These are phyloP conservation scores for Vicia faba DNA, from an alignment of 306 rosid genomes.

Conservation along the genomic window DNA sequence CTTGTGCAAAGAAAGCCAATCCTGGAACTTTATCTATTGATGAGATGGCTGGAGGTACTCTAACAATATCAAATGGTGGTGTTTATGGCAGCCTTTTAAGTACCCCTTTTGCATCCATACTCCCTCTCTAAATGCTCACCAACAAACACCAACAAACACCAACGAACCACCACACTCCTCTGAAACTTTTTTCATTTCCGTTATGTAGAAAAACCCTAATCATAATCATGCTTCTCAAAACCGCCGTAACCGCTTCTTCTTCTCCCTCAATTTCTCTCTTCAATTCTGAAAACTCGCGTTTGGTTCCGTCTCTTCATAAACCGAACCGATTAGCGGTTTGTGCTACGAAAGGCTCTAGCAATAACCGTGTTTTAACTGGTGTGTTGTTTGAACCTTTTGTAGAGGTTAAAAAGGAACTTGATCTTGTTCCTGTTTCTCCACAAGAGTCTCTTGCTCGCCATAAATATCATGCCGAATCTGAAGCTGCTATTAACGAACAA, in stretches of 20 bases:
- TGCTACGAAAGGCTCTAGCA: slow-evolving; percentile 56
- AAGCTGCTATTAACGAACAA: slow-evolving; percentile 87
- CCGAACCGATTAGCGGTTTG: slow-evolving; percentile 34
- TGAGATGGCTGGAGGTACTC: slow-evolving; percentile 89
- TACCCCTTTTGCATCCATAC: too few species aligned
- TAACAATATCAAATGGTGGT: slow-evolving; percentile 87
- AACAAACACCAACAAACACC: too few species aligned
- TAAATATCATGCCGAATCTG: slow-evolving; percentile 56
- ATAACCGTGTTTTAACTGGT: slow-evolving; percentile 60
- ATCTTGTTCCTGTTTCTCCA: slow-evolving; percentile 74
- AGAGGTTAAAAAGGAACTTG: slow-evolving; percentile 90
- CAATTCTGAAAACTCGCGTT: slow-evolving; percentile 38
- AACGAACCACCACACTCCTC: background rate
- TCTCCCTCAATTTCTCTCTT: slow-evolving; percentile 42
- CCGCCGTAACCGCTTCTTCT: slow-evolving; percentile 34
- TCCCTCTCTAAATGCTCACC: too few species aligned
- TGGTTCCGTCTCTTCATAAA: slow-evolving; percentile 31
- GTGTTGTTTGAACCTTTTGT: slow-evolving; percentile 93
- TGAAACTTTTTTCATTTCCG: background rate
- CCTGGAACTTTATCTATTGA: slow-evolving; percentile 75
- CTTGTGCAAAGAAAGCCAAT: slow-evolving; percentile 76
- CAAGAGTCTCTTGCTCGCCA: slow-evolving; percentile 84
- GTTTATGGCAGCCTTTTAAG: slow-evolving; percentile 87
- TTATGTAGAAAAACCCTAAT: background rate
- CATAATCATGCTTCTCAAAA: slow-evolving; percentile 55